Percentiles rank a stretch among this genome's conserved stretches.
These are phyloP conservation scores for Physaria fendleri DNA, from an alignment of 345 rosid genomes.

Conservation along the genomic window DNA sequence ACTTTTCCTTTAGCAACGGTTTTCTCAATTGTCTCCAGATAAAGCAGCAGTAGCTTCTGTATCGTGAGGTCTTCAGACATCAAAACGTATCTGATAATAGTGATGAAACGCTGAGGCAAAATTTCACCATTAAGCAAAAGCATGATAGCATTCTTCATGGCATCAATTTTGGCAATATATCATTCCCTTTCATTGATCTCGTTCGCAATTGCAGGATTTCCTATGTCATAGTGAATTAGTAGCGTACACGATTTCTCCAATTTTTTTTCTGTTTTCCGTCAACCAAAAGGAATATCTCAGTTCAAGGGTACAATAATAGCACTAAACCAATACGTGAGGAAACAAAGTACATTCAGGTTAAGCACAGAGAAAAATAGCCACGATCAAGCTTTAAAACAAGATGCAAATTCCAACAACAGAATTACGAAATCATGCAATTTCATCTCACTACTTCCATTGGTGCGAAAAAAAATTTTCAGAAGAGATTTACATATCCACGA, in stretches of 20 bases:
- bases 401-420: not conserved
- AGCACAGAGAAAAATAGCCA: not conserved
- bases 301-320: not conserved
- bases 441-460: not conserved
- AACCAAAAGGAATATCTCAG: not conserved
- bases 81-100: slow-evolving; percentile 86
- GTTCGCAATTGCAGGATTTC: slow-evolving; percentile 68
- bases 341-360: not conserved
- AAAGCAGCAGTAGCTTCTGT: slow-evolving; percentile 79
- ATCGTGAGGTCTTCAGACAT: slow-evolving; percentile 90
- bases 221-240: slow-evolving; percentile 83
- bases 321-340: not conserved
- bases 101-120: slow-evolving; percentile 87
- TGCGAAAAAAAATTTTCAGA: not conserved
- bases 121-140: slow-evolving; percentile 88
- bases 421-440: not conserved
- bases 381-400: not conserved
- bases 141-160: slow-evolving; percentile 88
- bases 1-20: slow-evolving; percentile 70
- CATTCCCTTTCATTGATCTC: slow-evolving; percentile 94
- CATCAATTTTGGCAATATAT: slow-evolving; percentile 59
- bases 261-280: slow-evolving; percentile 11
- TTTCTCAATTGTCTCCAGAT: slow-evolving; percentile 86
- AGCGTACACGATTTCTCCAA: slow-evolving; percentile 93
- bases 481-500: slow-evolving; percentile 13